phyloP scores from a whole-genome alignment of 2,329 filamentous ascomycete genomes.

The Pyricularia sp. region DNA sequence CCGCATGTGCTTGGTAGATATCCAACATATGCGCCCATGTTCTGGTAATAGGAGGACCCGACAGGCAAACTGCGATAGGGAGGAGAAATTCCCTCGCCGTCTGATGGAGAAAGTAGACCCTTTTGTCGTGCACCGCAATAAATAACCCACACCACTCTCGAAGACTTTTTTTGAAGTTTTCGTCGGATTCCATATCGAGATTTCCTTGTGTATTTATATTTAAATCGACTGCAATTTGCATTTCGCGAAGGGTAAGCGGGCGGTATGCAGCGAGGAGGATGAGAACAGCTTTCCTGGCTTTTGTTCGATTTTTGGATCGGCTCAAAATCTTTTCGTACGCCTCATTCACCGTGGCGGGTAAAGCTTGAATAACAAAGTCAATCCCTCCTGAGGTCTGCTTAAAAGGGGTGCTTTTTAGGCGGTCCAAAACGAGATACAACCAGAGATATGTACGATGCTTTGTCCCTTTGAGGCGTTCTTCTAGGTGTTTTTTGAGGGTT shows the following conservation, averaged over 20 bases:
- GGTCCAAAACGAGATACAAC: constrained; percentile 23
- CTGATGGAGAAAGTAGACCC: constrained; percentile 21
- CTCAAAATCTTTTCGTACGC: constrained; percentile 13
- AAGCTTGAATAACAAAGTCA: constrained; percentile 9
- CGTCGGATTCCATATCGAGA: constrained; percentile 14
- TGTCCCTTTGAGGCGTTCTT: constrained; percentile 10
- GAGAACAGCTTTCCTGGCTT: constrained; percentile 13
- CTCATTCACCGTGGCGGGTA: constrained; percentile 14
- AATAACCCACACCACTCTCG: constrained; percentile 20
- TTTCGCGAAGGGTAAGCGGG: constrained; percentile 18
- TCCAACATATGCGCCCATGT: constrained; percentile 14
- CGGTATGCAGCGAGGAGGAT: constrained; percentile 17
- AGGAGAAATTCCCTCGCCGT: constrained; percentile 23
- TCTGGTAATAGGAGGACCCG: not conserved
- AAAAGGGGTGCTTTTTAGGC: not conserved
- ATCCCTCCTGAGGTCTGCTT: constrained; percentile 10
- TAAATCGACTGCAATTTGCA: constrained; percentile 18
- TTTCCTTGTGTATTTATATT: not conserved
- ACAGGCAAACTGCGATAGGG: constrained; percentile 5
- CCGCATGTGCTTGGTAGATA: constrained; percentile 11
- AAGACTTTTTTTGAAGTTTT: constrained; percentile 12
- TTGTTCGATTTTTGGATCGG: constrained; percentile 7
- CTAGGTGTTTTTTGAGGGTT: constrained; percentile 9
- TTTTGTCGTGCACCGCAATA: constrained; percentile 17
- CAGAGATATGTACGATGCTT: constrained; percentile 27